phyloP scores from a whole-genome alignment of 768 basidiomycete species.

The Lactarius pseudohatsudake region DNA sequence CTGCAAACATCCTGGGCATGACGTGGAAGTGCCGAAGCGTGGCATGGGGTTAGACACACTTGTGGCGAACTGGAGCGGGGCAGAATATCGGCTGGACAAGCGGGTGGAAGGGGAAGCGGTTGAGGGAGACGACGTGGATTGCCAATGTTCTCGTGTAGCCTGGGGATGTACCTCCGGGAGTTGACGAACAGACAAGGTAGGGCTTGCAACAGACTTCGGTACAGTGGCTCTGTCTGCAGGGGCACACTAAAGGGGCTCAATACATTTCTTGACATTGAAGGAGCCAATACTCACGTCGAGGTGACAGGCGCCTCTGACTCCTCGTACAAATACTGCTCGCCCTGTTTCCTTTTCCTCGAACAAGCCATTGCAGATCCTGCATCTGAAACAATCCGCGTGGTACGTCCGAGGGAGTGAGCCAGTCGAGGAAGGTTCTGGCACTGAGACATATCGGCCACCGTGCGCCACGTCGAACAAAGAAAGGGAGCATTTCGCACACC shows the following conservation, averaged over 20 bases:
- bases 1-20: slow-evolving; percentile 74
- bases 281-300: slow-evolving; percentile 46
- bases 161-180: slow-evolving; percentile 16
- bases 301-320: slow-evolving; percentile 66
- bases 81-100: slow-evolving; percentile 44
- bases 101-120: slow-evolving; percentile 31
- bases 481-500: slow-evolving; percentile 60
- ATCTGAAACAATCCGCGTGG: slow-evolving; percentile 76
- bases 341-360: slow-evolving; percentile 64
- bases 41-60: slow-evolving; percentile 40
- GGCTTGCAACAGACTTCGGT: slow-evolving; percentile 29
- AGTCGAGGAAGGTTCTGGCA: slow-evolving; percentile 49
- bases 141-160: slow-evolving; percentile 23
- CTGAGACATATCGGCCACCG: slow-evolving; percentile 68
- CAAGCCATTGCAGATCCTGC: slow-evolving; percentile 58
- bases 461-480: slow-evolving; percentile 57
- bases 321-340: slow-evolving; percentile 69
- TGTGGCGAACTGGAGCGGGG: slow-evolving; percentile 41
- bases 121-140: slow-evolving; percentile 30
- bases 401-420: slow-evolving; percentile 57
- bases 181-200: slow-evolving; percentile 17
- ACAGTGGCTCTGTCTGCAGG: slow-evolving; percentile 46
- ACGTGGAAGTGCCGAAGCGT: slow-evolving; percentile 58
- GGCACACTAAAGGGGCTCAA: slow-evolving; percentile 41
- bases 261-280: slow-evolving; percentile 11